A percentile compares a stretch with the other conserved stretches of the same genome.
phyloP scores from a whole-genome alignment of 2,329 filamentous ascomycete genomes.

The Mycosphaerella sp. region DNA sequence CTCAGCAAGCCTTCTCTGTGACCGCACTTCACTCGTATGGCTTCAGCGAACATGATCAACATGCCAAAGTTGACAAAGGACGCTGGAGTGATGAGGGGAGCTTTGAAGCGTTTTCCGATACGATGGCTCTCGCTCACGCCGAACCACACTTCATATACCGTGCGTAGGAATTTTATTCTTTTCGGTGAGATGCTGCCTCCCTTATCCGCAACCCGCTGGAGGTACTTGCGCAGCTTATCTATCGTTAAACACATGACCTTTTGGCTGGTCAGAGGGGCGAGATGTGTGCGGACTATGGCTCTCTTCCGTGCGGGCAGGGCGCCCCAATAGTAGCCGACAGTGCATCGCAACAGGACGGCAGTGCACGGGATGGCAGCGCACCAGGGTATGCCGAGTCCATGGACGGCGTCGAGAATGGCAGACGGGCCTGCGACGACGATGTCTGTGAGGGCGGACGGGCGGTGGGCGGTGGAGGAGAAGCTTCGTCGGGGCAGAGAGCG shows the following conservation, averaged over 20 bases:
- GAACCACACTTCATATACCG: background rate
- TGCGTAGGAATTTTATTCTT: background rate
- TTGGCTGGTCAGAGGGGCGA: conserved; percentile 18
- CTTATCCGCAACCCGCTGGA: background rate
- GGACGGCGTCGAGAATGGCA: conserved; percentile 26
- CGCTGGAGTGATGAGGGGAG: conserved; percentile 8
- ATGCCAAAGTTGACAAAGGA: conserved; percentile 22
- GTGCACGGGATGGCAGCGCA: conserved; percentile 28
- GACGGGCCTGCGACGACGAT: conserved; percentile 13
- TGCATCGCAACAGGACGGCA: conserved; percentile 28
- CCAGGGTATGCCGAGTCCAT: conserved; percentile 31
- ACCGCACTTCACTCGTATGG: conserved; percentile 28
- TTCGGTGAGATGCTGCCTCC: background rate
- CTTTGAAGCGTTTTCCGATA: conserved; percentile 19
- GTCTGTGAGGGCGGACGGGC: conserved; percentile 9
- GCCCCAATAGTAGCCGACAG: conserved; percentile 26
- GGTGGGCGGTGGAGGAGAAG: conserved; percentile 26
- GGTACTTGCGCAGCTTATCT: background rate
- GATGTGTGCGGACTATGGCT: conserved; percentile 17
- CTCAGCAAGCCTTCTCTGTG: conserved; percentile 25
- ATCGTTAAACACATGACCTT: background rate
- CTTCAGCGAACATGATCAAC: conserved; percentile 27
- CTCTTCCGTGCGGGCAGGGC: conserved; percentile 19
- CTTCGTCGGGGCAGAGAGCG: conserved; percentile 14
- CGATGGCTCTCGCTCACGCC: background rate